Evolutionary conservation across 208 protist species (phyloP), one percentile per base, ranked within the genome.

Genomic region (Acanthamoeba castellanii): DNA sequence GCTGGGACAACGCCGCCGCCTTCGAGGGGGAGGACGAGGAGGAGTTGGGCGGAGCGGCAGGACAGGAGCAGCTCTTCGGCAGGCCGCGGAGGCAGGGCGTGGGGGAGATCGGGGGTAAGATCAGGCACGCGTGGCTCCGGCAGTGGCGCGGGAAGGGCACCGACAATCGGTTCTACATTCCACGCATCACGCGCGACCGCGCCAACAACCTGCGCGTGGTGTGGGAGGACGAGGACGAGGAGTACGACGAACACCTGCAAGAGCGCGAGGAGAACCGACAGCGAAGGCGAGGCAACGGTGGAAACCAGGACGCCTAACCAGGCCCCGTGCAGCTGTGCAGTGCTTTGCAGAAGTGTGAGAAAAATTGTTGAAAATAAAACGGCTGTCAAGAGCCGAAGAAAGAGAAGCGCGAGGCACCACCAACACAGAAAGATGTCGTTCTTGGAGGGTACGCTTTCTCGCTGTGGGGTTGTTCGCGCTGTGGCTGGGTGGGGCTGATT

Each of bases 191-290:
- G n/a, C 32, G 72, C 20, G 72, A 82, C n/a, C 37, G 37, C 7
- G 5, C 8, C 32, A 42, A 82, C 32, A 82, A 82, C 72, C 37
- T 82, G 32, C 72, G 72, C 20, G 30, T 82, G 11, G 72, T 82
- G n/a, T 82, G 72, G 72, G 72, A 82, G 37, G 72, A 82, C 25
- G 72, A 82, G 37, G 72, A 50, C 9, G 72, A 82, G n/a, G 37
- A 82, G 37, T 82, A 82, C n/a, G 30, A 82, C 27, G 30, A 34
- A 34, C 22, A 70, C 64, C 30, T 70, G 6, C 64, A 70, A 20
- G 27, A 34, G 57, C 57, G 20, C 57, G 57, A 64, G 57, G 20
- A 64, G 57, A 18, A 64, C 57, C 57, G 57, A 18, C 57, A 64
- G 57, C 16, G 13, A 55, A 64, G 57, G 57, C 13, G 20, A 27